Evolutionary conservation across 257 asterid genomes (phyloP).

Genomic region (Forsythia suspensa): DNA sequence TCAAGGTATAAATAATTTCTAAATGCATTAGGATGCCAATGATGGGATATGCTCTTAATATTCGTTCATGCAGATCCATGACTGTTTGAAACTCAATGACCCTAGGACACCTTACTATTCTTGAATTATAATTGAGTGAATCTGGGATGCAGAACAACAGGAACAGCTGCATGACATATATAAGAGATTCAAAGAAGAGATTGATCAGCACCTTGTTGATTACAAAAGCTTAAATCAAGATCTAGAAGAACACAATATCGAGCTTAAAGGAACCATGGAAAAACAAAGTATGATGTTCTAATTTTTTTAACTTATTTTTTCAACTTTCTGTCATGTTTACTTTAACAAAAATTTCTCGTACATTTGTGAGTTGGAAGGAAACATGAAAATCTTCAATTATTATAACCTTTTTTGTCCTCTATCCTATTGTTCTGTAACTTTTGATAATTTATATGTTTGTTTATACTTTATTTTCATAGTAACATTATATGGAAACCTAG

Average conservation of each 20-base stretch:
- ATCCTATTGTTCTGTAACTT: not conserved
- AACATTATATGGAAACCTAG: conserved; percentile 12
- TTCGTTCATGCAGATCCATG: conserved; percentile 20
- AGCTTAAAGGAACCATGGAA: conserved; percentile 65
- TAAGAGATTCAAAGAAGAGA: conserved; percentile 67
- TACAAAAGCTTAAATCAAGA: conserved; percentile 59
- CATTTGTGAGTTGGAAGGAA: conserved; percentile 3
- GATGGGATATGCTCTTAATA: not conserved
- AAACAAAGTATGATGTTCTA: conserved; percentile 59
- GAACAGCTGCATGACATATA: conserved; percentile 59
- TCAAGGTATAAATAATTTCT: not conserved
- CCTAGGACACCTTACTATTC: conserved; percentile 6
- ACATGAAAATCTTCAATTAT: not conserved
- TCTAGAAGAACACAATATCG: conserved; percentile 69
- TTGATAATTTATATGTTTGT: conserved; percentile 16
- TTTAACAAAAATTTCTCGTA: conserved; percentile 17
- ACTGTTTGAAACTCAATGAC: conserved; percentile 11
- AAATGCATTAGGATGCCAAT: conserved; percentile 12
- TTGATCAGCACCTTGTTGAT: conserved; percentile 63
- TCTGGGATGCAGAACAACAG: conserved; percentile 61
- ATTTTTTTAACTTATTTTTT: conserved; percentile 3
- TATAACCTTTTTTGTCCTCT: not conserved
- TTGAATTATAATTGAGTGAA: conserved; percentile 25
- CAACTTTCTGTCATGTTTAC: not conserved
- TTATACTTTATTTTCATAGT: not conserved